Evolutionary conservation across 1,284 basidiomycete genomes (phyloP), one percentile per base, ranked within the genome.

Genomic region (Cerioporus squamosus): DNA sequence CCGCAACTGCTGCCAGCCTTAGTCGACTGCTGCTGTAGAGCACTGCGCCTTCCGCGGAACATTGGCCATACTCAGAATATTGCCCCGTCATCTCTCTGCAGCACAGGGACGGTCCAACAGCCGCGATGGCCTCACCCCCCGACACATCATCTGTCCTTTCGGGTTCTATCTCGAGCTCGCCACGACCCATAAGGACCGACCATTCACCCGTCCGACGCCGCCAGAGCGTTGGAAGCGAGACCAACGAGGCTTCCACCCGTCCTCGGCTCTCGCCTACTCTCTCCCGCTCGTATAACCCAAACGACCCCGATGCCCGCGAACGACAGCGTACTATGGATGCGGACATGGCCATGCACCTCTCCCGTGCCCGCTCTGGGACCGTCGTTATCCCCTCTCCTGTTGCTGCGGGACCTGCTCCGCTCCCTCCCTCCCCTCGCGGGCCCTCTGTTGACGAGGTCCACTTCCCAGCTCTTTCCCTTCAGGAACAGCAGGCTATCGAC

Each of bases 241-340:
- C 72, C 42, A 76, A 74, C 62, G 84, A 85, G 38, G 64, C 71
- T 7, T 66, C 72, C 50, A 60, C 72, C 38, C 78, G 77, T 4
- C 74, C 81, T 33, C 81, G 86, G 39, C 81, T 81, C 57, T 91
- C 90, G 0, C 89, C 91, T 1, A 86, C 85, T 0, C 72, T 88
- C 22, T 71, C 75, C 1, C 82, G 88, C 40, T 80, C 86, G 9
- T 81, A 82, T 62, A 87, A 91, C 69, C 81, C 80, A 15, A 79
- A 86, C 73, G 88, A 91, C 68, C 86, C 88, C 0, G 83, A 89
- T 55, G 84, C 81, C 22, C 79, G 84, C 50, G 91, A 94, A 70
- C 83, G 91, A 17, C 91, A 94, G 74, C 81, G 90, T n/a, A 84
- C 88, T 1, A 88, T 94, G 85, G 91, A 93, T 64, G 91, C 87